phyloP scores from a whole-genome alignment of 805 yeast species.

The Wickerhamomyces chaumierensis region DNA sequence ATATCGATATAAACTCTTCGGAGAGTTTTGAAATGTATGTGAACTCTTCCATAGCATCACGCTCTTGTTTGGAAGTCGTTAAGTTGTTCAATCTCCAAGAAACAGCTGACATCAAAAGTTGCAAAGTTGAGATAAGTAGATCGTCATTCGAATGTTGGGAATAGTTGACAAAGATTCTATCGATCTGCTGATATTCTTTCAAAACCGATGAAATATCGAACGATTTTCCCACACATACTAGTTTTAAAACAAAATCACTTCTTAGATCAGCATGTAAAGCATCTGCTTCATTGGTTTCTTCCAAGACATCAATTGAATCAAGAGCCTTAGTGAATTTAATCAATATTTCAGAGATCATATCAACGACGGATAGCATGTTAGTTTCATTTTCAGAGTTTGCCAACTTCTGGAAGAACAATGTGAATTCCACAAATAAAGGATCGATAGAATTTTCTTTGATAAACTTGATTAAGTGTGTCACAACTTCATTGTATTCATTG shows the following conservation, averaged over 20 bases:
- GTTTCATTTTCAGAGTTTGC: conserved; percentile 1
- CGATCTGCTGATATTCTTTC: conserved; percentile 3
- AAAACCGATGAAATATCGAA: conserved; percentile 6
- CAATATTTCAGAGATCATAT: conserved; percentile 7
- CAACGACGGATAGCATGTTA: conserved; percentile 4
- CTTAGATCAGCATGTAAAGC: conserved; percentile 6
- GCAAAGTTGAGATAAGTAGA: conserved; percentile 3
- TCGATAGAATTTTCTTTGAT: conserved; percentile 12
- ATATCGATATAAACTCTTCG: conserved; percentile 6
- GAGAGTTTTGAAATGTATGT: conserved; percentile 6
- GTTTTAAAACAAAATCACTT: conserved; percentile 11
- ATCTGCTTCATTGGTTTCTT: conserved; percentile 1
- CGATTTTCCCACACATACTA: conserved; percentile 9
- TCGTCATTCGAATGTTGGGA: background rate
- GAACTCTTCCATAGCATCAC: conserved; percentile 13
- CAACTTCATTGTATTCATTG: conserved; percentile 5
- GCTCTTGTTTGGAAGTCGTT: conserved; percentile 8
- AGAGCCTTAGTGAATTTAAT: conserved; percentile 7
- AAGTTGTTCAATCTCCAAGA: conserved; percentile 11
- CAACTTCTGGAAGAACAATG: conserved; percentile 4
- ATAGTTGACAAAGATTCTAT: conserved; percentile 1
- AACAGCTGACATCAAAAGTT: conserved; percentile 9
- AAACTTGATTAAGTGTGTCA: conserved; percentile 7
- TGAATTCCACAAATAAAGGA: conserved; percentile 6
- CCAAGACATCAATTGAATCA: conserved; percentile 4